Percentiles rank a stretch among this genome's conserved stretches.
These are phyloP conservation scores for Monilinia vaccinii-corymbosi DNA, from an alignment of 2,329 filamentous ascomycete genomes.

Conservation along the genomic window DNA sequence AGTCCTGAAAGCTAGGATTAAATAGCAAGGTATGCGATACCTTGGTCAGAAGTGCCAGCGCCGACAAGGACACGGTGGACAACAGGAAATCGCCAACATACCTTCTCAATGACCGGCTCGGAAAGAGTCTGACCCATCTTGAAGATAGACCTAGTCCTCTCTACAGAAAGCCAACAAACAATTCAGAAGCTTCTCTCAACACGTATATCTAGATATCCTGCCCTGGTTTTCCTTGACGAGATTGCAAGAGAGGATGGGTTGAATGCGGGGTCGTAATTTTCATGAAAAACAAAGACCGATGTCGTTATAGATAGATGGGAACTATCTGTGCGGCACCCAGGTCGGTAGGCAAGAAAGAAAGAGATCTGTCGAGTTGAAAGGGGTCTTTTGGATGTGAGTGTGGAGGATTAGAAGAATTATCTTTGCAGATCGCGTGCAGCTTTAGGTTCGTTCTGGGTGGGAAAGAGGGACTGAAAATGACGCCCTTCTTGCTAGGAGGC, in stretches of 20 bases:
- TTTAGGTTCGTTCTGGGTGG: neutral
- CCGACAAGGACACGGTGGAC: conserved; percentile 5
- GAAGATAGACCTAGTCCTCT: conserved; percentile 19
- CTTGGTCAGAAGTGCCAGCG: neutral
- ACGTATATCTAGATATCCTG: neutral
- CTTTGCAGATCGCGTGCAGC: conserved; percentile 8
- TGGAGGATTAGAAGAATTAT: conserved; percentile 3
- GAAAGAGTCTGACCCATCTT: conserved; percentile 97
- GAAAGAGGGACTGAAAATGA: conserved; percentile 7
- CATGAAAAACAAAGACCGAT: neutral
- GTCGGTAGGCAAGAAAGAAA: neutral
- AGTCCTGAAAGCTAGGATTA: neutral
- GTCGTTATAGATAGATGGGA: conserved; percentile 1
- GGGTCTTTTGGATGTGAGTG: neutral
- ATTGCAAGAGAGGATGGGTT: conserved; percentile 7
- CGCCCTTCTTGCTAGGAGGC: neutral
- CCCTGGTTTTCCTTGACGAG: conserved; percentile 1
- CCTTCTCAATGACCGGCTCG: conserved; percentile 98
- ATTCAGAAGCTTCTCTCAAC: conserved; percentile 2
- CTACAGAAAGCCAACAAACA: conserved; percentile 20
- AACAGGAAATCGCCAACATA: conserved; percentile 38
- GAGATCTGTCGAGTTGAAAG: neutral
- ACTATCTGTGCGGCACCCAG: neutral
- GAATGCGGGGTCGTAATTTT: conserved; percentile 7
- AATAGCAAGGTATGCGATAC: conserved; percentile 1